Evolutionary conservation across 495 filamentous ascomycete genomes (phyloP), one percentile per base, ranked within the genome.

Genomic region (Penicillium lagena): DNA sequence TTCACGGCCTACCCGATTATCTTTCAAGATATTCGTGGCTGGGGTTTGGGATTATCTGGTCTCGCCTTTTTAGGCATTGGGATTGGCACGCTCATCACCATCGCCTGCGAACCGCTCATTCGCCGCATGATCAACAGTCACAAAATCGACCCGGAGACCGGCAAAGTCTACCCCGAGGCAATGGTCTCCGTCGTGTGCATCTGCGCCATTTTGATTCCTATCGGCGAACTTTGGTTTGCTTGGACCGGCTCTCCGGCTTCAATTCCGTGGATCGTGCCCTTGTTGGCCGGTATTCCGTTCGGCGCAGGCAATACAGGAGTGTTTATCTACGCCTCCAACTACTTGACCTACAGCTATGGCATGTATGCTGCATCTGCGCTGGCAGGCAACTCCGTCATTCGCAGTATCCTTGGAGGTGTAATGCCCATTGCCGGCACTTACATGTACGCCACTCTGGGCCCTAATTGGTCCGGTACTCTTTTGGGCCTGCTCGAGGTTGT

Each of bases 1-100:
- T 95, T 94, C 64, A 78, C 89, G 12, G 85, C 87, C 12, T 83
- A 82, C 52, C 89, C 89, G 1, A 81, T 90, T 32, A 80, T 93
- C 43, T 93, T 91, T 63, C 64, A 71, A 12, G 64, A 81, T 4
- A 67, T 87, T 42, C 83, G 88, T 11, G 82, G 82, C 43, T 94
- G 88, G 88, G 68, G 68, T 5, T 64, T 78, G 2, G 79, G 82
- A 12, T 50, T 85, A 12, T 77, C 81, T 0, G 88, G 88, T 1
- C 79, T 93, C 2, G 70, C 85, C 9, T 93, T 89, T 60, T 56
- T 78, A 1, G 87, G 88, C 6, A 89, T 95, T 37, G 87, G 86
- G 13, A 60, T 83, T 35, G 89, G 89, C 39, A 77, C 75, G n/a
- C 63, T 85, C 27, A 43, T 87, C 31, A 77, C 76, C 29, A 87